Conservation (phyloP, 2,329 filamentous ascomycete species). For the Cordyceps farinosa region DNA sequence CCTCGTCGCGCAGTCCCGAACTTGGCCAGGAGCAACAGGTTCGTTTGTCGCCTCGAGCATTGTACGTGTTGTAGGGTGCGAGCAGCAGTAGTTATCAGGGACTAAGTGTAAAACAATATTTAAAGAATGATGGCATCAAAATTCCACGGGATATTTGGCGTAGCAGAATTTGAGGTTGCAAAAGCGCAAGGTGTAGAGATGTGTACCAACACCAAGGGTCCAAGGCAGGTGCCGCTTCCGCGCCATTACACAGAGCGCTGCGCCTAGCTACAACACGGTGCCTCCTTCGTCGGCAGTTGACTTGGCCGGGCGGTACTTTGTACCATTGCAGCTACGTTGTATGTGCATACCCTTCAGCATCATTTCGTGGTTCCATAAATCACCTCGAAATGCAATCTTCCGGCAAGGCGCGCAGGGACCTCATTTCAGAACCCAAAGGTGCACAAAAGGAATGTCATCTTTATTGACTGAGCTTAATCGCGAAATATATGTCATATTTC, state of each 20-base stretch:
- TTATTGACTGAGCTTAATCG: conserved; percentile 14
- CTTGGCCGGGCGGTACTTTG: neutral
- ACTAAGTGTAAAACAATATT: neutral
- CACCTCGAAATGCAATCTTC: neutral
- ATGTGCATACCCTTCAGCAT: neutral
- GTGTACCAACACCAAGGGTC: neutral
- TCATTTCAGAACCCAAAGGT: neutral
- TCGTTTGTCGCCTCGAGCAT: neutral
- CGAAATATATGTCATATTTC: neutral
- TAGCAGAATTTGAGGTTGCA: neutral
- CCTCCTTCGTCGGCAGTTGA: neutral
- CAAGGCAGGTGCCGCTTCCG: conserved; percentile 11
- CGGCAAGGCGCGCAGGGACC: neutral
- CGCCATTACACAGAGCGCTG: neutral
- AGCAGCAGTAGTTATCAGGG: neutral
- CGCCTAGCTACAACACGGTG: neutral
- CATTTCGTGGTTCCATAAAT: neutral
- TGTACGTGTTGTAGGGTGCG: neutral
- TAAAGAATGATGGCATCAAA: neutral
- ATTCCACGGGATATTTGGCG: neutral
- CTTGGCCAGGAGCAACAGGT: neutral
- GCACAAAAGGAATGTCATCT: conserved; percentile 15
- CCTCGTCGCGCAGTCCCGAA: neutral
- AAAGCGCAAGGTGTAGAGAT: neutral
- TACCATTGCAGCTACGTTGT: neutral